These are phyloP conservation scores for Trametes polyzona DNA, from an alignment of 1,284 basidiomycete species.

Conservation along the genomic window DNA sequence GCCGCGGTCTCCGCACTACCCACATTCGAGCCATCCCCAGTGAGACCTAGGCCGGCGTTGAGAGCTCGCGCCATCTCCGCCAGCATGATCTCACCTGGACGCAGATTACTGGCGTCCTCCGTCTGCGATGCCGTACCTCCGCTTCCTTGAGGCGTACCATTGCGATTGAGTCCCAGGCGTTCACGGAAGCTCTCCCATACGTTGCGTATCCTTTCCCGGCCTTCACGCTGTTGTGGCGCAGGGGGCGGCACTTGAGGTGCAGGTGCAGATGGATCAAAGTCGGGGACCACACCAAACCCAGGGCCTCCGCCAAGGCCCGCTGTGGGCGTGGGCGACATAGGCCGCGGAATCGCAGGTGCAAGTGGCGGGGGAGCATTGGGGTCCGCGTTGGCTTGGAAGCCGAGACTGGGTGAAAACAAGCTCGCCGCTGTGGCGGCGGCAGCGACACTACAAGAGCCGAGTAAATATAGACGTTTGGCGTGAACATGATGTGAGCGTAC, in stretches of 20 bases:
- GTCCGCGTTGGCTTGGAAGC: conserved; percentile 25
- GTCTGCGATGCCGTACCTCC: neutral
- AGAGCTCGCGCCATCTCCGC: conserved; percentile 79
- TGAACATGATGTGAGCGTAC: conserved; percentile 40
- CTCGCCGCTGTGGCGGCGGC: conserved; percentile 82
- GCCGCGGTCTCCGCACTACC: neutral
- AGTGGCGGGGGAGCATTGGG: conserved; percentile 19
- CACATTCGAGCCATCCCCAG: conserved; percentile 15
- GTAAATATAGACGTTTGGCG: conserved; percentile 17
- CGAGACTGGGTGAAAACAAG: conserved; percentile 57
- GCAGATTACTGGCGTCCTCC: conserved; percentile 29
- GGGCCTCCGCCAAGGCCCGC: conserved; percentile 42
- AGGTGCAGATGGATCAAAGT: conserved; percentile 19
- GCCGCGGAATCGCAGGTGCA: conserved; percentile 35
- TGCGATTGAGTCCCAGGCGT: conserved; percentile 52
- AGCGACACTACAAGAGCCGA: conserved; percentile 55
- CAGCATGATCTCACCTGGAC: conserved; percentile 57
- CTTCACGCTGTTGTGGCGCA: conserved; percentile 29
- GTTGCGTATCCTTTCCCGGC: conserved; percentile 50
- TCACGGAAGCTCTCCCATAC: conserved; percentile 71
- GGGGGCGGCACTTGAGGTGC: conserved; percentile 3
- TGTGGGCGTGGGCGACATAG: conserved; percentile 54
- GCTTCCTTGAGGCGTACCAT: neutral
- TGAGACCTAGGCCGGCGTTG: conserved; percentile 66
- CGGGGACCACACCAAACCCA: conserved; percentile 28